Conservation (phyloP, 1,284 basidiomycete genomes). For the Moniliella sp. region DNA sequence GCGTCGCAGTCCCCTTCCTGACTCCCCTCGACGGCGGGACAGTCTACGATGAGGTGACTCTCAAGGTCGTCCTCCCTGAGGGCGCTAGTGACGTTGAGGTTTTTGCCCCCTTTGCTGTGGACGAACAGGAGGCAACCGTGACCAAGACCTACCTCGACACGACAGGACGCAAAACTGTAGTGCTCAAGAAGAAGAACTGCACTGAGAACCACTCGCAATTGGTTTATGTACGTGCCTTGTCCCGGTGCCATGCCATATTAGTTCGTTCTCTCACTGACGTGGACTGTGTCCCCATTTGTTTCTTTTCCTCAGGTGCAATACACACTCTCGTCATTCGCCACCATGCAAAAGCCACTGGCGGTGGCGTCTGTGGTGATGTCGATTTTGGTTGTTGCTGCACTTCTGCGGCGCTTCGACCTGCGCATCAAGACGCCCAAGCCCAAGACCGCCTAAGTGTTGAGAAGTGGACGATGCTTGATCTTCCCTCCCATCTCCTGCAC, state of each 20-base stretch:
- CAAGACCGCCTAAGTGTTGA: too few relatives aligned
- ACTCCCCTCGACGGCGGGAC: constrained; percentile 52
- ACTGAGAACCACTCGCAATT: constrained; percentile 4
- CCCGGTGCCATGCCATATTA: not conserved
- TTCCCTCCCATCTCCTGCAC: too few relatives aligned
- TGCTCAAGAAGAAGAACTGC: constrained; percentile 38
- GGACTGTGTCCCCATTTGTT: not conserved
- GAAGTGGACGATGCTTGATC: too few relatives aligned
- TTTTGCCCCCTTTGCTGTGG: constrained; percentile 53
- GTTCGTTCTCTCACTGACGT: too few relatives aligned
- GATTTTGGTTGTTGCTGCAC: constrained; percentile 5
- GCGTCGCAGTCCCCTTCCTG: constrained; percentile 65
- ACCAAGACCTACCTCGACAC: constrained; percentile 81
- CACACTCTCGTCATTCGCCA: constrained; percentile 5
- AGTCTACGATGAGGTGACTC: constrained; percentile 56
- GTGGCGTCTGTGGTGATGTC: constrained; percentile 5
- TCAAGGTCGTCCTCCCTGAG: constrained; percentile 70
- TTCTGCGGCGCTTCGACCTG: constrained; percentile 8
- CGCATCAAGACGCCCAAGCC: constrained; percentile 6
- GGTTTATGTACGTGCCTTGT: constrained; percentile 8
- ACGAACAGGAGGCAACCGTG: constrained; percentile 43
- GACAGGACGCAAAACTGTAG: constrained; percentile 59
- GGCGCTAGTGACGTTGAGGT: constrained; percentile 70
- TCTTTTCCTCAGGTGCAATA: constrained; percentile 8
- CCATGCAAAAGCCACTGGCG: constrained; percentile 11